Evolutionary conservation across 1,139 yeast genomes (phyloP).

Genomic region (Insectozyma bohioensis): DNA sequence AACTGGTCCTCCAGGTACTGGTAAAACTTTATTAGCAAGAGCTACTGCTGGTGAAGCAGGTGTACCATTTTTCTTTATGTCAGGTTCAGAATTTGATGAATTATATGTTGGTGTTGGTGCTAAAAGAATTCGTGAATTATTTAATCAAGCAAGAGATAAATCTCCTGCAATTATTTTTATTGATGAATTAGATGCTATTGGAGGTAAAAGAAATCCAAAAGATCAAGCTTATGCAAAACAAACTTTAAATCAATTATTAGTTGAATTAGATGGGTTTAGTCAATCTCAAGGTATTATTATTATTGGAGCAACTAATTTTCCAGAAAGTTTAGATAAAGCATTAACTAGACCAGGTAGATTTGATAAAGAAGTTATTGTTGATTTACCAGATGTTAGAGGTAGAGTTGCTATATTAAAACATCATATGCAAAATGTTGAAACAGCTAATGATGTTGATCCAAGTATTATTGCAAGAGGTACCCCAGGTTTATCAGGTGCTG

Average conservation of each 20-base stretch:
- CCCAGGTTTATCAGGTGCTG: constrained; percentile 97
- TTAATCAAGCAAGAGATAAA: constrained; percentile 88
- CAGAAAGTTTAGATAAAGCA: constrained; percentile 94
- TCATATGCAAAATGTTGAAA: constrained; percentile 89
- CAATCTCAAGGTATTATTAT: constrained; percentile 92
- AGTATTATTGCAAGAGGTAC: constrained; percentile 92
- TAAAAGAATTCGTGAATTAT: constrained; percentile 91
- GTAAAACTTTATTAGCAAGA: constrained; percentile 94
- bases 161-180: constrained; percentile 97
- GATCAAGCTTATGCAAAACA: constrained; percentile 98
- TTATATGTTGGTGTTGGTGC: constrained; percentile 99
- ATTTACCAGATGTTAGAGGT: constrained; percentile 96
- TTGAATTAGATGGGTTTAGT: constrained; percentile 94
- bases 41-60: constrained; percentile 99
- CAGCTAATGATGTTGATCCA: constrained; percentile 83
- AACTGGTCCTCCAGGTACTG: constrained; percentile 99
- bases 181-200: constrained; percentile 91
- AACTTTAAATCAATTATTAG: constrained; percentile 91
- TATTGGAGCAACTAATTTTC: constrained; percentile 98
- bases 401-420: constrained; percentile 89
- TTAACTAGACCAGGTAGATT: constrained; percentile 98
- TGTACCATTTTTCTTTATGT: constrained; percentile 97
- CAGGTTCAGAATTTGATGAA: constrained; percentile 98
- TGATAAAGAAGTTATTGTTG: constrained; percentile 93
- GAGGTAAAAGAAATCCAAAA: constrained; percentile 94